These are phyloP conservation scores for Aquilaria agallochum DNA, from an alignment of 441 rosid species.

Conservation along the genomic window DNA sequence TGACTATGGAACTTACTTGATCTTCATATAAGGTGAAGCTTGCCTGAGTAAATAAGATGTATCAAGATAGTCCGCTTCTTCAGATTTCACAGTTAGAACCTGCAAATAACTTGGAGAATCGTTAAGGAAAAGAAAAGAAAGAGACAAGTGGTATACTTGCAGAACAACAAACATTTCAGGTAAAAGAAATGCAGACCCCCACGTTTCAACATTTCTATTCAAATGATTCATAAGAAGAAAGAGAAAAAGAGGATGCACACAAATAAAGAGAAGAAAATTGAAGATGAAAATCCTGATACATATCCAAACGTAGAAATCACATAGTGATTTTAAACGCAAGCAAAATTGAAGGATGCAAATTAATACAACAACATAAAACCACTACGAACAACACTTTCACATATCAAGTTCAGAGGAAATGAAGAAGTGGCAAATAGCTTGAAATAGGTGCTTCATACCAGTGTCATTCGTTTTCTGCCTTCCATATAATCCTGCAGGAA, in stretches of 20 bases:
- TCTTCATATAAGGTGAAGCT: slow-evolving; percentile 89
- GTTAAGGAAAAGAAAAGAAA: slow-evolving; percentile 5
- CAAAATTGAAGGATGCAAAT: too few relatives aligned
- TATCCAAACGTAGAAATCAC: too few relatives aligned
- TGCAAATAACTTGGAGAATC: slow-evolving; percentile 21
- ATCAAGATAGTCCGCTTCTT: slow-evolving; percentile 80
- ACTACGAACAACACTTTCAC: too few relatives aligned
- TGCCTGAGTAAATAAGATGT: slow-evolving; percentile 70
- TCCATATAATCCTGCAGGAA: slow-evolving; percentile 83
- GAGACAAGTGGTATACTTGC: neutral
- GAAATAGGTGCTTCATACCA: slow-evolving; percentile 49
- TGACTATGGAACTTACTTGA: slow-evolving; percentile 40
- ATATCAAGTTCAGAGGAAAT: too few relatives aligned
- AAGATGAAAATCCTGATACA: neutral
- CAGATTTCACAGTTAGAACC: slow-evolving; percentile 83
- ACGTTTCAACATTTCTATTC: too few relatives aligned
- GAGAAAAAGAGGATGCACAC: too few relatives aligned
- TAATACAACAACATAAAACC: too few relatives aligned
- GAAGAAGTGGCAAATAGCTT: neutral
- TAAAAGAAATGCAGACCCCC: too few relatives aligned
- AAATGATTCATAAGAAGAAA: too few relatives aligned
- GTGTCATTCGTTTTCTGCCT: slow-evolving; percentile 84
- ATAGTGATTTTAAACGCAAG: too few relatives aligned
- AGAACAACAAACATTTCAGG: too few relatives aligned
- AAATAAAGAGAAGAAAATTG: slow-evolving; percentile 5